Evolutionary conservation across 768 basidiomycete species (phyloP), one percentile per base, ranked within the genome.

Genomic region (Mrakia gelida): DNA sequence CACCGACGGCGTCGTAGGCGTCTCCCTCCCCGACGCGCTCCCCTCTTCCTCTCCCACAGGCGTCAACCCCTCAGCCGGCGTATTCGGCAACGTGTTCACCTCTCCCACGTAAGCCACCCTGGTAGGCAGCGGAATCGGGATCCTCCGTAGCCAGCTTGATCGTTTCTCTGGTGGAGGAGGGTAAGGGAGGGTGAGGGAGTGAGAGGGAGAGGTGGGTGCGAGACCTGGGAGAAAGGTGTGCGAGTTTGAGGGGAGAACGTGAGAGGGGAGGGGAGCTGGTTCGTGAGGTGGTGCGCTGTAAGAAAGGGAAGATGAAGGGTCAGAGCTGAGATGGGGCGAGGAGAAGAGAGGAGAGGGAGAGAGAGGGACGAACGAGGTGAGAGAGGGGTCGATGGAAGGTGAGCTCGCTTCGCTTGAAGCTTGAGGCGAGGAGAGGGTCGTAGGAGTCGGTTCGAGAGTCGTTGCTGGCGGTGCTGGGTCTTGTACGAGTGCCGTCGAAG

Each of bases 331-430:
- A n/a, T 9, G 28, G 13, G 18, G 59, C 4, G 3, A 10, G 21
- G 18, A 16, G 26, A 28, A 10, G 18, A 15, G 59, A 59, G 26
- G 28, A 3, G 59, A 59, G 26, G 59, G 59, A n/a, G 11, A 15
- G 59, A 28, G 28, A 59, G n/a, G 59, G 9, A 59, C 59, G 59
- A 59, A 59, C 59, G 59, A 52, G 18, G 49, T n/a, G n/a, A n/a
- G 59, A 59, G 28, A 59, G 26, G 59, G 32, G 65, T 67, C 65
- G 65, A 67, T 26, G 65, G 59, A 59, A 59, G 59, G 54, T 21
- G 54, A 59, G n/a, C n/a, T n/a, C n/a, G 13, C 0, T 59, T 26
- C 28, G 59, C 59, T 59, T 38, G 65, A 34, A 67, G 30, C 3
- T 28, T 65, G 63, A 38, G 28, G 30, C 6, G 45, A 45, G 45